Conservation (phyloP, 345 rosid genomes). For the Citrus sp. region DNA sequence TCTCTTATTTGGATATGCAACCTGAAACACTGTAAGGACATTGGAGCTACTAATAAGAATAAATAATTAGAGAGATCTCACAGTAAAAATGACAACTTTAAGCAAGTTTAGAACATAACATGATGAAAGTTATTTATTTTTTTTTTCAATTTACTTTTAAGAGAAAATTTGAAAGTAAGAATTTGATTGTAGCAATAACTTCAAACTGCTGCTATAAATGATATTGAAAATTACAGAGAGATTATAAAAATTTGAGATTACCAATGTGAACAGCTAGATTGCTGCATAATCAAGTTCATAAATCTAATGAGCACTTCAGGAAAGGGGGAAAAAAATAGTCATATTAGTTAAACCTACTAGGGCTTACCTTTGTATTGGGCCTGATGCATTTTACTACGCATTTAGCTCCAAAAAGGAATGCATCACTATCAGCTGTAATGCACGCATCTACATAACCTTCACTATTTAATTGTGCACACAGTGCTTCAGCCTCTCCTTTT, state of each 20-base stretch:
- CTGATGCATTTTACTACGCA: constrained; percentile 74
- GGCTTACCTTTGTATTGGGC: constrained; percentile 69
- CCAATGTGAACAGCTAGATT: neutral
- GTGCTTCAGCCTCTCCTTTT: constrained; percentile 90
- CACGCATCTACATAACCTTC: constrained; percentile 87
- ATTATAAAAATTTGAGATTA: neutral
- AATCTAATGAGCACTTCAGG: neutral
- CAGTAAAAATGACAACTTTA: neutral
- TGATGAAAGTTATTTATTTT: neutral
- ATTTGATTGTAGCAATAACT: neutral
- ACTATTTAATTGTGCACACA: constrained; percentile 77
- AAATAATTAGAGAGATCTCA: neutral
- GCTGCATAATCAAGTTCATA: neutral
- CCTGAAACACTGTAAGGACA: too few species aligned
- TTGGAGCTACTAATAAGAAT: neutral
- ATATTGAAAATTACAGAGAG: neutral
- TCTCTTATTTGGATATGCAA: too few species aligned
- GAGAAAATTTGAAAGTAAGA: too few species aligned
- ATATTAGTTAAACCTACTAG: neutral
- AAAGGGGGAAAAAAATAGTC: neutral
- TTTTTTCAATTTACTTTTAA: too few species aligned
- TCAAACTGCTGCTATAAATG: neutral
- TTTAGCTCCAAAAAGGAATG: constrained; percentile 84
- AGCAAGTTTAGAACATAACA: neutral
- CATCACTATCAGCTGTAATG: constrained; percentile 91